Base-by-base conservation (phyloP, 2,329 filamentous ascomycete genomes). In the Aschersonia sp. region DNA sequence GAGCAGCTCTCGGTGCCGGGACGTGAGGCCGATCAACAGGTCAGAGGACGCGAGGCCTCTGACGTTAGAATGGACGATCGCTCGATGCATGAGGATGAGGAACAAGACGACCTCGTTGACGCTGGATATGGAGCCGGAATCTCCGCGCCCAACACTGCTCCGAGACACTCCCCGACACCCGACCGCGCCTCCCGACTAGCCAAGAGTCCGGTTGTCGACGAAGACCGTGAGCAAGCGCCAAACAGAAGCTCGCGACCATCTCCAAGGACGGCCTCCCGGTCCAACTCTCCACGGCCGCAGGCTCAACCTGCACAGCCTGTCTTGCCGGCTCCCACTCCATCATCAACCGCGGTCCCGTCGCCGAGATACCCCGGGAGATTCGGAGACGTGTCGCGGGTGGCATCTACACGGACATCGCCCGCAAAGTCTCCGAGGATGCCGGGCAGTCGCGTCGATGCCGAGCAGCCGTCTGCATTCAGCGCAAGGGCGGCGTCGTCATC, bases 101-200 rank as follows among this genome's bases (percentile, higher is more conserved):
- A 22, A 22, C 22, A 22, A 22, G 22, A 22, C 22, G 22, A 22
- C 22, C 22, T 22, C 22, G 22, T 22, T 22, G 22, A 22, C 22
- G 22, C 22, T 22, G 22, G 22, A 22, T 22, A 22, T 22, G 22
- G 22, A 22, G 22, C 22, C 22, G 22, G 22, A 2, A 22, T 22
- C 22, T 22, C 22, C 22, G 22, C 22, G 22, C 22, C 22, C 22
- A 22, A 22, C 4, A 22, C 22, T 22, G 22, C 22, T 22, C 22
- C 22, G 22, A 22, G 61, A 45, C 70, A 71, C 51, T 62, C 76
- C 51, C 71, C 72, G 50, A 76, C 73, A 41, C 73, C 73, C 47
- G 73, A 76, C 51, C 67, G 75, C 52, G 76, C 68, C 47, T 68
- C 68, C 12, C 67, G 69, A 1, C 66, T 68, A 29, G 49, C 55